Evolutionary conservation across 805 yeast genomes (phyloP), one percentile per base, ranked within the genome.

Genomic region (Pichia nanzhaoensis): DNA sequence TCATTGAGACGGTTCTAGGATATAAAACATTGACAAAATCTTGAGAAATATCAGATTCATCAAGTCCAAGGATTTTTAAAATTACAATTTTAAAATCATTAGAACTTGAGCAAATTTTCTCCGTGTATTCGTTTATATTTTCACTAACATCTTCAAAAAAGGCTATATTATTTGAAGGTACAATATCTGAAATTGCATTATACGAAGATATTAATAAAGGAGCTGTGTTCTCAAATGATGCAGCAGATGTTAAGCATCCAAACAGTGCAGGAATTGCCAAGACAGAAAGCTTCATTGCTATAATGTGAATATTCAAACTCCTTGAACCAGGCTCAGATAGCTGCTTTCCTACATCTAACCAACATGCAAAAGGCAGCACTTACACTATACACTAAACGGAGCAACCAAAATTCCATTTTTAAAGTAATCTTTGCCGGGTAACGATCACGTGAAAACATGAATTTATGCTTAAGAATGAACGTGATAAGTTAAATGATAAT

Each of bases 181-280:
- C 19, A 35, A 12, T 36, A 12, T 13, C 34, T 36, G 19, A 28
- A 19, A 34, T 37, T 37, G 14, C 34, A 22, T 51, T 40, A 24
- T 24, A 24, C 5, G 53, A 49, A 18, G 54, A 45, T 22, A 58
- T 49, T 28, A 61, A 45, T 34, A 65, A 38, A 7, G 68, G 68
- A 10, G 67, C 61, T 2, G 67, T 51, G 49, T 65, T 63, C 37
- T 55, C 53, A 48, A 59, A 63, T 2, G 64, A 63, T 14, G 46
- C 35, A 21, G 42, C 42, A 16, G 35, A 24, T 12, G 32, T 20
- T n/a, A 46, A 9, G n/a, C 34, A 9, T 12, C 34, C 54, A 8
- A 44, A 42, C 6, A 47, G 30, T 9, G 57, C 45, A 8, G 43
- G 20, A 2, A 44, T 18, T 9, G 44, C n/a, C 3, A 44, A 21